Percentiles rank a stretch among this genome's conserved stretches.
These are phyloP conservation scores for Magnusiomyces starmeri DNA, from an alignment of 1,139 yeast species.

Conservation along the genomic window DNA sequence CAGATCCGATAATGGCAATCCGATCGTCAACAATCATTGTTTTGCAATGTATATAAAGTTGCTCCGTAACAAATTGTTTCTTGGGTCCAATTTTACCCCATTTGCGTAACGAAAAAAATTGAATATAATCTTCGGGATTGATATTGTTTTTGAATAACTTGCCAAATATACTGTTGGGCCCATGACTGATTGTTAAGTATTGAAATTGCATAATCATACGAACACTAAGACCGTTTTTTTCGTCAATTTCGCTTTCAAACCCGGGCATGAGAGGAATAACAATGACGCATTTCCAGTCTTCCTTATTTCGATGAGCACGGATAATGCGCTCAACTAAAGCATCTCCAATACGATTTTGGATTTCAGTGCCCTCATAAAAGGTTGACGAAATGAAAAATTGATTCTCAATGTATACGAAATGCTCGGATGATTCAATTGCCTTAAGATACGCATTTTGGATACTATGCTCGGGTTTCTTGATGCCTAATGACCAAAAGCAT, in stretches of 20 bases:
- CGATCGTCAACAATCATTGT: slow-evolving; percentile 19
- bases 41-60: slow-evolving; percentile 20
- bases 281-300: slow-evolving; percentile 82
- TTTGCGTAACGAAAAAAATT: slow-evolving; percentile 83
- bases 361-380: slow-evolving; percentile 74
- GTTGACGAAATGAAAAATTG: slow-evolving; percentile 85
- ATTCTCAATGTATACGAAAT: slow-evolving; percentile 64
- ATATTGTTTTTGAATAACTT: slow-evolving; percentile 73
- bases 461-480: slow-evolving; percentile 77
- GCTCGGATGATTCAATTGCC: slow-evolving; percentile 84
- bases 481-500: slow-evolving; percentile 88
- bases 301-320: slow-evolving; percentile 71
- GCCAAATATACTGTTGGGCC: slow-evolving; percentile 82
- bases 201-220: slow-evolving; percentile 97
- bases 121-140: slow-evolving; percentile 79
- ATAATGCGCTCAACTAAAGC: slow-evolving; percentile 92
- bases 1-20: slow-evolving; percentile 19
- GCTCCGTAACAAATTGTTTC: slow-evolving; percentile 41
- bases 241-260: slow-evolving; percentile 87
- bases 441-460: slow-evolving; percentile 90
- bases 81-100: slow-evolving; percentile 90
- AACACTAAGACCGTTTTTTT: slow-evolving; percentile 88
- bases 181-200: slow-evolving; percentile 86
- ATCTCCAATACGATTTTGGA: slow-evolving; percentile 88
- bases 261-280: slow-evolving; percentile 98